Base-by-base conservation (phyloP, 2,329 filamentous ascomycete species). In the Coniochaeta sp. region DNA sequence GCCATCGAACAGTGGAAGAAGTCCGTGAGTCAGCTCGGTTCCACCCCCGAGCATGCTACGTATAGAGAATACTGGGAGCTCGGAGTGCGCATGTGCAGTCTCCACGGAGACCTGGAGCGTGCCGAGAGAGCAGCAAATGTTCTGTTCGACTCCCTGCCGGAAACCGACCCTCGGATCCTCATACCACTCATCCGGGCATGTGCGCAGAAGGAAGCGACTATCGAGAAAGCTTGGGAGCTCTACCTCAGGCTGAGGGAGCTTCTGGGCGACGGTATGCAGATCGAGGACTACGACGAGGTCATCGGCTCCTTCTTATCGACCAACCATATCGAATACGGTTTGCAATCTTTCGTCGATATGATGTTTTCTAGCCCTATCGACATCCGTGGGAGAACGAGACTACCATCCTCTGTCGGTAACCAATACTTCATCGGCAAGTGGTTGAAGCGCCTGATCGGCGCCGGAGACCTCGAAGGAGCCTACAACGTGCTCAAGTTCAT, bases 261-360 rank as follows among this genome's bases (percentile, higher is more conserved):
- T 6, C 77, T 91, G 1, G 85, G 82, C 1, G 69, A 78, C 26
- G 73, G 79, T 0, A 88, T 92, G 75, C 82, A 78, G 3, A 86
- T 93, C 68, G 76, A 85, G 19, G 89, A 96, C 68, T 96, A 93
- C 67, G 91, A 96, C 70, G 77, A 82, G 62, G 81, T 93, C 38
- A 86, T 89, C 55, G 81, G 88, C 22, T 83, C 83, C 52, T 90
- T 96, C 67, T 75, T 96, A 28, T 79, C 86, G 24, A 81, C 84
- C 7, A 83, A 85, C 59, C 80, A 87, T 61, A 79, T 84, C 6
- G 82, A 89, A 62, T 81, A 87, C 62, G 90, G 90, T 0, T 80
- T 93, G 59, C 84, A 85, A 59, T 85, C 91, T 0, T 96, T 96
- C 72, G 90, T 89, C 66, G 91, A 96, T 71, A 96, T 96, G 91